Percentiles rank a stretch among this genome's conserved stretches.
These are phyloP conservation scores for Basidiobolus heterosporus DNA, from an alignment of 371 early-diverging fungal genomes.

Conservation along the genomic window DNA sequence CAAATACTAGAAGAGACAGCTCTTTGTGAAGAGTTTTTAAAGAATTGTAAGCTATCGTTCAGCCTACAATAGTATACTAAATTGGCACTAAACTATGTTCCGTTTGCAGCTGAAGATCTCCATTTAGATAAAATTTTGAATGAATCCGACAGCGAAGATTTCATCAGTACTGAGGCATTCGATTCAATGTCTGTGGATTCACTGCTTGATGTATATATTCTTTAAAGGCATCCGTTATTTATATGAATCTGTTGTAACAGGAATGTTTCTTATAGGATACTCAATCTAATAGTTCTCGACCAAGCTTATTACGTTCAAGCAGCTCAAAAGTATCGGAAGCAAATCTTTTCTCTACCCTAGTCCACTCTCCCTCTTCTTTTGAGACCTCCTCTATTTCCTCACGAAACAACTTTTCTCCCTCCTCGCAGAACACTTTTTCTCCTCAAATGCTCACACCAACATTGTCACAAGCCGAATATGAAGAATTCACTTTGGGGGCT, in stretches of 20 bases:
- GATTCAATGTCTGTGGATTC: constrained; percentile 18
- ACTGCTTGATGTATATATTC: constrained; percentile 8
- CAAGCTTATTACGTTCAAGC: no score
- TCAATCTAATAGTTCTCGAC: no score
- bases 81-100: not conserved
- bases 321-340: no score
- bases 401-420: no score
- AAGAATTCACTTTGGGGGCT: no score
- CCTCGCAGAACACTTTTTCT: no score
- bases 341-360: no score
- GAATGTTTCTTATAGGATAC: no score
- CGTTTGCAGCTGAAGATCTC: constrained; percentile 21
- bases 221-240: constrained; percentile 14
- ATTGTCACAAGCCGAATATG: no score
- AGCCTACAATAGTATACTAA: not conserved
- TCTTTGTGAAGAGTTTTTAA: constrained; percentile 58
- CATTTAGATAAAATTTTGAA: constrained; percentile 32
- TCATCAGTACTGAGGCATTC: constrained; percentile 15
- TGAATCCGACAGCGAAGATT: constrained; percentile 23
- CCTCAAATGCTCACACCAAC: no score
- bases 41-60: constrained; percentile 29
- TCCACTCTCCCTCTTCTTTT: no score
- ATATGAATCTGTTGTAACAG: not conserved
- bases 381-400: no score
- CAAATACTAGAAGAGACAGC: constrained; percentile 44